phyloP scores from a whole-genome alignment of 2,329 filamentous ascomycete species.

The Paraphaeosphaeria sporulosa region DNA sequence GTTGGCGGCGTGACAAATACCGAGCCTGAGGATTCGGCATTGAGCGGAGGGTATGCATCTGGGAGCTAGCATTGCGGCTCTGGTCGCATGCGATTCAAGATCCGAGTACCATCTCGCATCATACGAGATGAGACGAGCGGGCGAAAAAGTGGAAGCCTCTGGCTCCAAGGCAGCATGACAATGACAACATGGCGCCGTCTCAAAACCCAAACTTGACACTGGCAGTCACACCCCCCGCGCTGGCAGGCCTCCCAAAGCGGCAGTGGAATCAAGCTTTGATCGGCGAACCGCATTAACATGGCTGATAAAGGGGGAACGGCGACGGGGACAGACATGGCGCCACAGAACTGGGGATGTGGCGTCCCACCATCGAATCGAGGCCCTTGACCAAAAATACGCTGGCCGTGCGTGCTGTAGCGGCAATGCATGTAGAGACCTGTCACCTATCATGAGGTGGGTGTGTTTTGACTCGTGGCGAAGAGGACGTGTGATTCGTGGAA shows the following conservation, averaged over 20 bases:
- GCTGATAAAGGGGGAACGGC: slow-evolving; percentile 6
- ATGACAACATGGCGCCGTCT: too few relatives aligned
- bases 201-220: background rate
- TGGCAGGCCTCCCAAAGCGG: background rate
- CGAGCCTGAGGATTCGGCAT: slow-evolving; percentile 4
- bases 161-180: too few relatives aligned
- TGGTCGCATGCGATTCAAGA: background rate
- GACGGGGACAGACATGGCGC: background rate
- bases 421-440: background rate
- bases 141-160: too few relatives aligned
- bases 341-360: slow-evolving; percentile 8
- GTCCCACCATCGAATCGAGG: slow-evolving; percentile 5
- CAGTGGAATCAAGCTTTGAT: slow-evolving; percentile 15
- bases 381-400: slow-evolving; percentile 4
- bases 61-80: background rate
- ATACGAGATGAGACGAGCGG: background rate
- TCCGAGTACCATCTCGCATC: background rate
- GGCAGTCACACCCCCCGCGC: background rate
- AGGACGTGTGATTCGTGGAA: background rate
- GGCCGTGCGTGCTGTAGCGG: background rate
- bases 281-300: slow-evolving; percentile 11
- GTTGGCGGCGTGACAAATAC: background rate
- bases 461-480: slow-evolving; percentile 1
- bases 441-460: background rate
- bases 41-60: too few relatives aligned